phyloP scores from a whole-genome alignment of 306 rosid genomes.

The Oxytropis ochrocephala region DNA sequence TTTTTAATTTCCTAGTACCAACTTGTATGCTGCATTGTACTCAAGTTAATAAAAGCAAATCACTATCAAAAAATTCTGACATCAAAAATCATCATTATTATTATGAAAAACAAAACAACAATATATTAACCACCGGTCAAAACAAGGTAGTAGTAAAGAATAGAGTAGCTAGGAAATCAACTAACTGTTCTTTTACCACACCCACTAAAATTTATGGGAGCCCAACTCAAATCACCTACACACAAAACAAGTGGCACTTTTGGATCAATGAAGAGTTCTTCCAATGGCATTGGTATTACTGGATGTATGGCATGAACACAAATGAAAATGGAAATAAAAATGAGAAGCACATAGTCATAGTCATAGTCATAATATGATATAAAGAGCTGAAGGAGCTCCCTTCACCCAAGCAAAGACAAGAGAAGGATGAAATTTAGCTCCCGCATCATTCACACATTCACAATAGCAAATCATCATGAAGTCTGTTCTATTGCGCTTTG shows the following conservation, averaged over 20 bases:
- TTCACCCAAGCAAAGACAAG: constrained; percentile 89
- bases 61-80: background rate
- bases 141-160: too few species aligned
- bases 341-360: background rate
- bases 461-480: constrained; percentile 27
- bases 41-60: background rate
- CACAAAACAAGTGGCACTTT: background rate
- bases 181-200: too few species aligned
- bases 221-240: background rate
- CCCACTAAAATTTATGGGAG: background rate
- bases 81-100: background rate
- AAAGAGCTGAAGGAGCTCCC: constrained; percentile 79
- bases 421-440: constrained; percentile 62
- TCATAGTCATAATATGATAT: too few species aligned
- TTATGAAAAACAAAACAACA: background rate
- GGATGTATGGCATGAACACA: too few species aligned
- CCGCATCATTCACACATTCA: constrained; percentile 92
- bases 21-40: background rate
- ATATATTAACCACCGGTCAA: too few species aligned
- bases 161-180: too few species aligned
- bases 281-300: too few species aligned
- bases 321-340: background rate
- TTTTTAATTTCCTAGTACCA: background rate
- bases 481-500: constrained; percentile 59
- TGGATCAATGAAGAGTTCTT: background rate